Evolutionary conservation across 2,329 filamentous ascomycete genomes (phyloP), one percentile per base, ranked within the genome.

Genomic region (Aspergillus japonicus): DNA sequence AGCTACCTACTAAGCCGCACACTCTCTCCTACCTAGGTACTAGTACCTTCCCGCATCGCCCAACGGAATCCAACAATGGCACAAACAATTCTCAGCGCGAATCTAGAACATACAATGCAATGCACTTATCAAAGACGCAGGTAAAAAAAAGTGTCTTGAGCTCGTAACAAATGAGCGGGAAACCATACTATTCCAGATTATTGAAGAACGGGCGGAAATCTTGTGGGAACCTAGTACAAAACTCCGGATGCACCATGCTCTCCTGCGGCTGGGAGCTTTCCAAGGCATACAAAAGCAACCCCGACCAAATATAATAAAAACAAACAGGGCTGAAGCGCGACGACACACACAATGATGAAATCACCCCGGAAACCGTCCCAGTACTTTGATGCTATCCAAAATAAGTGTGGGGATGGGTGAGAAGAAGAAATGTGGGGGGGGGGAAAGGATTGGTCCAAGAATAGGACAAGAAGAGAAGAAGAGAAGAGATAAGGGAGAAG

Each of bases 301-400:
- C 5, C 33, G 12, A 35, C 11, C 11, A 35, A 5, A 35, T 12
- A 35, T 12, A 35, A 35, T 11, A 35, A 31, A 35, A 31, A 35
- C n/a, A 44, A 48, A 31, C n/a, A 44, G 33, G 53, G 53, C 53
- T 55, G n/a, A 55, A 55, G 42, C 53, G 53, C 53, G 53, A 55
- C 53, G 53, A 55, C 53, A 55, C 47, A 5, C 47, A 26, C 31
- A 33, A 54, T 35, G 6, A 16, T 16, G 29, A 48, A 6, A 16
- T 44, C 6, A 19, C 26, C 26, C 26, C 26, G 1, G 39, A 44
- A 19, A 5, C 6, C 12, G 16, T 10, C 16, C 16, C 42, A 48
- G 26, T 12, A 23, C 19, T 29, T 48, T 35, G 26, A 14, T 47
- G 44, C 8, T 39, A 44, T 47, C 26, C 33, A 55, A 35, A 48